These are phyloP conservation scores for Penicillium brasilianum DNA, from an alignment of 2,329 filamentous ascomycete species.

Conservation along the genomic window DNA sequence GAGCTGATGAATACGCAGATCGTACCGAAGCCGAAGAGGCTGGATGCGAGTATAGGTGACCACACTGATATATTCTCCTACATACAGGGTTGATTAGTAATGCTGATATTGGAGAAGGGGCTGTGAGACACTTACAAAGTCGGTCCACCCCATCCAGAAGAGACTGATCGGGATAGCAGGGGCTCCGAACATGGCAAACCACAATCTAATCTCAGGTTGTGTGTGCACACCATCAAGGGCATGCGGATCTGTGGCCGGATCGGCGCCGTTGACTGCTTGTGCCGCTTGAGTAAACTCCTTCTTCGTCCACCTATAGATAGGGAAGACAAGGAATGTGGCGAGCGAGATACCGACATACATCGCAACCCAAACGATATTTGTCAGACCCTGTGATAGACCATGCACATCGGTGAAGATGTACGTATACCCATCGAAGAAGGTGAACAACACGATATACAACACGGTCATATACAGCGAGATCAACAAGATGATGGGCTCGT, in stretches of 20 bases:
- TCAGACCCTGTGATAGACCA: constrained; percentile 53
- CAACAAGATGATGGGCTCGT: constrained; percentile 47
- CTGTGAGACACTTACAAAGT: constrained; percentile 18
- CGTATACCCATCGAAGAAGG: constrained; percentile 54
- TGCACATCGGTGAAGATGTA: constrained; percentile 59
- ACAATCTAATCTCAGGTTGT: constrained; percentile 60
- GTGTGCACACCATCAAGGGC: constrained; percentile 27
- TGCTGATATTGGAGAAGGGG: not conserved
- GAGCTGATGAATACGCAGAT: not conserved
- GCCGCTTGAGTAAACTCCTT: constrained; percentile 50
- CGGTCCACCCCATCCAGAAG: constrained; percentile 66
- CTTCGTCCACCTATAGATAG: constrained; percentile 54
- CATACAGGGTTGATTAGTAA: not conserved
- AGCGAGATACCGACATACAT: constrained; percentile 53
- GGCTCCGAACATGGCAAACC: constrained; percentile 59
- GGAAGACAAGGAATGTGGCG: constrained; percentile 48
- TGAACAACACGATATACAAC: constrained; percentile 45
- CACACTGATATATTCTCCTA: not conserved
- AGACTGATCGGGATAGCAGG: constrained; percentile 58
- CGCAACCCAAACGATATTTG: constrained; percentile 56
- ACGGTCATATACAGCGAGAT: constrained; percentile 42
- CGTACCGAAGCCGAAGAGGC: not conserved
- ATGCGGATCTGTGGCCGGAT: constrained; percentile 15
- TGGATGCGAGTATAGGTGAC: not conserved
- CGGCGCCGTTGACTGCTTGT: constrained; percentile 9